Percentiles rank a stretch among this genome's conserved stretches.
phyloP scores from a whole-genome alignment of 2,329 filamentous ascomycete genomes.

The Saccharata proteae region DNA sequence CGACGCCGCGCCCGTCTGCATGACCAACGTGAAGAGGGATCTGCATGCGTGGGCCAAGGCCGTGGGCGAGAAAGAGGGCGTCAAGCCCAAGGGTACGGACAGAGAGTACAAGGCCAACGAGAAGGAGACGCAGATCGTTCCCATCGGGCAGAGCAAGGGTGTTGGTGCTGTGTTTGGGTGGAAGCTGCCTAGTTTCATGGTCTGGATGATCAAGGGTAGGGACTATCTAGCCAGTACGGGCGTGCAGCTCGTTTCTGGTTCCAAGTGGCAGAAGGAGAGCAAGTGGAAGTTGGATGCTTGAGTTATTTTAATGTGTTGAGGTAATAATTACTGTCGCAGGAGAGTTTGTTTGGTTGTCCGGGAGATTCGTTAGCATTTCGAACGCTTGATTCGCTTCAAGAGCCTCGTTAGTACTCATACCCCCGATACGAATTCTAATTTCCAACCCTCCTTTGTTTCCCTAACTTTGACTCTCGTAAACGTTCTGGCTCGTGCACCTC shows the following conservation, averaged over 20 bases:
- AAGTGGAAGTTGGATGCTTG: constrained; percentile 18
- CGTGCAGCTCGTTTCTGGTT: constrained; percentile 16
- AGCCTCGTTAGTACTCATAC: too few species aligned
- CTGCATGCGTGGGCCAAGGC: constrained; percentile 20
- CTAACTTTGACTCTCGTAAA: too few species aligned
- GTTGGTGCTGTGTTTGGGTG: constrained; percentile 20
- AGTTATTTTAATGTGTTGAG: too few species aligned
- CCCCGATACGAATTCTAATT: too few species aligned
- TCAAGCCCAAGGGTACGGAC: constrained; percentile 10
- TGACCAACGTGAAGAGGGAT: constrained; percentile 36
- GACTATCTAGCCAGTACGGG: constrained; percentile 21
- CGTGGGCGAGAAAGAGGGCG: constrained; percentile 3
- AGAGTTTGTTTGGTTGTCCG: too few species aligned
- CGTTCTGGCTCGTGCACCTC: too few species aligned
- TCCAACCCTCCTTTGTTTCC: too few species aligned
- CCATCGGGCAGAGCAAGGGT: constrained; percentile 15
- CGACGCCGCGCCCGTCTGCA: constrained; percentile 20
- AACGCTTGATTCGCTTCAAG: too few species aligned
- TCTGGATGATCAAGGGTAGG: constrained; percentile 24
- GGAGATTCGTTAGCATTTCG: too few species aligned
- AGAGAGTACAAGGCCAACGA: constrained; percentile 12
- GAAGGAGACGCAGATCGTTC: constrained; percentile 16
- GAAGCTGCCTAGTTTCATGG: constrained; percentile 20
- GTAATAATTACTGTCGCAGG: too few species aligned
- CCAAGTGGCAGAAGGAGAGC: constrained; percentile 22